These are phyloP conservation scores for Suhomyces chickasaworum DNA, from an alignment of 1,139 yeast genomes.

Conservation along the genomic window DNA sequence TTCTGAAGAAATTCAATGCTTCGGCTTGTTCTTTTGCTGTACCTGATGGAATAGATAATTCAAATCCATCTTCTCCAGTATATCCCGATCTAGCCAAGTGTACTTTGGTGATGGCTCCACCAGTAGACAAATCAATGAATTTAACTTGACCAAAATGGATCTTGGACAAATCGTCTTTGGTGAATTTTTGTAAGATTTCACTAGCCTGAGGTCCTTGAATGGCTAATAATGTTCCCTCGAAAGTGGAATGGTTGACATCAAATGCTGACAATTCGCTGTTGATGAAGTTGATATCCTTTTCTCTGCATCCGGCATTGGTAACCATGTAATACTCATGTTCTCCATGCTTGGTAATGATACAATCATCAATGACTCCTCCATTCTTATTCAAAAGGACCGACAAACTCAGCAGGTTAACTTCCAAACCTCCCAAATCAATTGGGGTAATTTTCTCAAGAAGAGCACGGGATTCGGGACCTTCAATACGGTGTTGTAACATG, in stretches of 20 bases:
- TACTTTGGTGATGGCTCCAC: slow-evolving; percentile 29
- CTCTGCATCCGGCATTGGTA: slow-evolving; percentile 96
- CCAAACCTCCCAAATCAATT: slow-evolving; percentile 64
- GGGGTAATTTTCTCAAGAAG: slow-evolving; percentile 84
- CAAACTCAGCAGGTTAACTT: slow-evolving; percentile 65
- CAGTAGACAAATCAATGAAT: slow-evolving; percentile 47
- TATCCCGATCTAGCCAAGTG: slow-evolving; percentile 94
- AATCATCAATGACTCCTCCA: slow-evolving; percentile 91
- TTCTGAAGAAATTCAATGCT: slow-evolving; percentile 63
- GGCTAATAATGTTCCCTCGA: slow-evolving; percentile 81
- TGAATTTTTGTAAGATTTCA: slow-evolving; percentile 61
- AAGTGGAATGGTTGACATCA: slow-evolving; percentile 57
- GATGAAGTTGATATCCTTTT: slow-evolving; percentile 71
- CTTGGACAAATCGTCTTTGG: slow-evolving; percentile 56
- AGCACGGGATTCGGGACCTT: slow-evolving; percentile 67
- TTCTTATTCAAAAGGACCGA: slow-evolving; percentile 73
- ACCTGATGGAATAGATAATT: slow-evolving; percentile 70
- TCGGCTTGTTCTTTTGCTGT: slow-evolving; percentile 43
- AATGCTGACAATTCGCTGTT: slow-evolving; percentile 49
- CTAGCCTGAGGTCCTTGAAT: slow-evolving; percentile 90
- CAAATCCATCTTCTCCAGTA: slow-evolving; percentile 98
- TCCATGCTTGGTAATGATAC: slow-evolving; percentile 82
- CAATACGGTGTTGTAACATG: slow-evolving; percentile 85
- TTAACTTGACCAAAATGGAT: slow-evolving; percentile 77
- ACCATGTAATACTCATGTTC: slow-evolving; percentile 83